phyloP scores from a whole-genome alignment of 2,329 filamentous ascomycete species.

The Colletotrichum siamense region DNA sequence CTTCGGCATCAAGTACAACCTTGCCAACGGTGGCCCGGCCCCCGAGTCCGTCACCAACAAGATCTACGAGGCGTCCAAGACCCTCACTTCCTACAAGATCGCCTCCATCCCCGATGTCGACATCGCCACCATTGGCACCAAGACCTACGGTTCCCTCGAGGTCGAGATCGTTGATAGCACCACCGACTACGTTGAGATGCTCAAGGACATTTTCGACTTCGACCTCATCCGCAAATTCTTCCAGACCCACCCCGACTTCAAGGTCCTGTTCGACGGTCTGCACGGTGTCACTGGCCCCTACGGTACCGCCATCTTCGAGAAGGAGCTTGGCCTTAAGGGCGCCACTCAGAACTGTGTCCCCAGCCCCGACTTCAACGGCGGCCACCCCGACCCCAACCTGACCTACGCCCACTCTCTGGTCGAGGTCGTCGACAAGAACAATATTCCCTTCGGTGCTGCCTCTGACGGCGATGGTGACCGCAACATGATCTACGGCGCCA shows the following conservation, averaged over 20 bases:
- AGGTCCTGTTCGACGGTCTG: slow-evolving; percentile 94
- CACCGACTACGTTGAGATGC: slow-evolving; percentile 89
- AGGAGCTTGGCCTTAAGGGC: slow-evolving; percentile 83
- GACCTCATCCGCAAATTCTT: slow-evolving; percentile 95
- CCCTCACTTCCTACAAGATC: slow-evolving; percentile 90
- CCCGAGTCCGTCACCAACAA: slow-evolving; percentile 98
- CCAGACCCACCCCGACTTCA: slow-evolving; percentile 85
- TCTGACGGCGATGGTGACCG: slow-evolving; percentile 97
- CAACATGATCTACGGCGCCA: slow-evolving; percentile 99
- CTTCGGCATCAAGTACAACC: slow-evolving; percentile 99
- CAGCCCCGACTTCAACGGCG: slow-evolving; percentile 93
- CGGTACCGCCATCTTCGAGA: slow-evolving; percentile 91
- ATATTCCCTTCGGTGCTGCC: slow-evolving; percentile 94
- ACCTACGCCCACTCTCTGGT: slow-evolving; percentile 96
- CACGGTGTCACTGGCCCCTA: slow-evolving; percentile 96
- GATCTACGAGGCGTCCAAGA: slow-evolving; percentile 93
- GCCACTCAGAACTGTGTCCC: slow-evolving; percentile 91
- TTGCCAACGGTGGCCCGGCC: slow-evolving; percentile 93
- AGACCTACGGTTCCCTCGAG: slow-evolving; percentile 85
- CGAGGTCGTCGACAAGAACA: slow-evolving; percentile 88
- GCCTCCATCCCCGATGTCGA: slow-evolving; percentile 87
- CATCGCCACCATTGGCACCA: slow-evolving; percentile 79
- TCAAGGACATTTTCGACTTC: slow-evolving; percentile 99
- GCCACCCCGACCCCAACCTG: slow-evolving; percentile 97
- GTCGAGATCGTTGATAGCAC: slow-evolving; percentile 96